Evolutionary conservation across 2,329 filamentous ascomycete genomes (phyloP), one percentile per base, ranked within the genome.

Genomic region (Fusarium sp.): DNA sequence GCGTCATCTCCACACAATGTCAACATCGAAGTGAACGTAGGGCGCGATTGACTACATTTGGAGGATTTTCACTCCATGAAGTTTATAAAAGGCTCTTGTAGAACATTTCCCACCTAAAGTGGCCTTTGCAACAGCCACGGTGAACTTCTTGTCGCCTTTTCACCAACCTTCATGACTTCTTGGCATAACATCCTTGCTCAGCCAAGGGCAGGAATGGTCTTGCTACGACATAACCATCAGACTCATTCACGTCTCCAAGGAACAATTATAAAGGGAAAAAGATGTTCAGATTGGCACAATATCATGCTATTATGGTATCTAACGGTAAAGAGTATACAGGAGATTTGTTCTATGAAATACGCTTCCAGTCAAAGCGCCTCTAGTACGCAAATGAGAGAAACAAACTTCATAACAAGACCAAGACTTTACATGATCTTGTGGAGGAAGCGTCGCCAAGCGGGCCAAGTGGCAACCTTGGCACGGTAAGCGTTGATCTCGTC

Each of bases 401-500:
- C 41, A 39, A 42, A 19, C 15, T 23, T 37, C 35, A 29, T 21
- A 23, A 55, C 19, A 10, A 25, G 59, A 41, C 21, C 55, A 68
- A 33, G n/a, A 37, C 38, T 49, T 75, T 82, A 84, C 57, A 85
- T 83, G 59, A 84, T 41, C 59, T 77, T 79, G 77, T 84, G 63
- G 5, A 82, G 52, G 27, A 79, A 51, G 7, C 83, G 81, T 77
- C 81, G 82, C 88, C 87, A 91, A 18, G 81, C 78, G 4, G 89
- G 88, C 84, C 83, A 86, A 7, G 80, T 76, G 21, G 86, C 86
- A 25, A 88, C 78, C 79, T 84, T 78, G 41, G 83, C 86, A 35
- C 86, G 84, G 75, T 86, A 83, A 41, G 82, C 85, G 78, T 91
- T 87, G 81, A 91, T 90, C 44, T 83, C 82, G 16, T 91, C 89